phyloP scores from a whole-genome alignment of 2,329 filamentous ascomycete genomes.

The Harringtonia lauricola region DNA sequence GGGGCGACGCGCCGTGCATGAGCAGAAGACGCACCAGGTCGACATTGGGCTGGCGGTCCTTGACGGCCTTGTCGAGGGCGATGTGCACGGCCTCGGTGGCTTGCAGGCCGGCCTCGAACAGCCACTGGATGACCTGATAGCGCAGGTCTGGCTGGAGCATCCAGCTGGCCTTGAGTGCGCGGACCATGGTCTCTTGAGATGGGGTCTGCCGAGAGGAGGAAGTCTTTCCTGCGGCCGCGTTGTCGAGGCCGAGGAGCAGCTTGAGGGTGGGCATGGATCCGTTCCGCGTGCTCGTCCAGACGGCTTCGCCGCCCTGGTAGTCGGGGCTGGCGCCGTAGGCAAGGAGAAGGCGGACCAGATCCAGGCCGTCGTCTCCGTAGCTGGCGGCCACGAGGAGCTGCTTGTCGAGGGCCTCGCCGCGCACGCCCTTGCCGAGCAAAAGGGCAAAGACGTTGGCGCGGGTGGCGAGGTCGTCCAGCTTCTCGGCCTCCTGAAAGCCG shows the following conservation, averaged over 20 bases:
- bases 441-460: conserved; percentile 38
- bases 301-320: conserved; percentile 41
- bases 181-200: conserved; percentile 33
- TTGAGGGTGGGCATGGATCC: conserved; percentile 38
- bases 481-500: conserved; percentile 44
- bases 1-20: conserved; percentile 38
- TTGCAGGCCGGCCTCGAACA: conserved; percentile 39
- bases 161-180: conserved; percentile 43
- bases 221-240: background rate
- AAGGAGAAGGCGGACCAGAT: conserved; percentile 39
- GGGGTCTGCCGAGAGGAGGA: conserved; percentile 14
- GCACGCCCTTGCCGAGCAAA: conserved; percentile 37
- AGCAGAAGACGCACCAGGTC: conserved; percentile 36
- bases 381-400: conserved; percentile 42
- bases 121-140: conserved; percentile 34
- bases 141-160: conserved; percentile 36
- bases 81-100: conserved; percentile 38
- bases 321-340: conserved; percentile 42
- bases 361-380: conserved; percentile 36
- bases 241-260: conserved; percentile 35
- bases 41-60: conserved; percentile 36
- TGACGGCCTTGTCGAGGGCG: conserved; percentile 38
- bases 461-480: conserved; percentile 36
- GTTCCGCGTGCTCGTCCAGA: conserved; percentile 41
- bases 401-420: conserved; percentile 37